Evolutionary conservation across 2,329 filamentous ascomycete genomes (phyloP).

Genomic region (Sphaerulina vaccinii): DNA sequence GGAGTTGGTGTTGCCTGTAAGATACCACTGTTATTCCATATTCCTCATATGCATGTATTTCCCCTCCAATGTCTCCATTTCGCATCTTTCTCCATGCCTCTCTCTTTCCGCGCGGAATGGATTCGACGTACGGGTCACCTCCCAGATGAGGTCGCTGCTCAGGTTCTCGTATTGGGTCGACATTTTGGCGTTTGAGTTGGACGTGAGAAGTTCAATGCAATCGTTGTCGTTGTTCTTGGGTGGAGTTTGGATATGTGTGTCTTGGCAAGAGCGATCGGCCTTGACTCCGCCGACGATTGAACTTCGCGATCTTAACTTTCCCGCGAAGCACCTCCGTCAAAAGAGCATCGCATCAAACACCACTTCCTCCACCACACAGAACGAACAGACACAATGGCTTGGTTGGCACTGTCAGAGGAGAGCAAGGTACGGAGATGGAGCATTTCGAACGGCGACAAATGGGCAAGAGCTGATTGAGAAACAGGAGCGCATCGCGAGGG

Average conservation of each 20-base stretch:
- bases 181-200: conserved; percentile 47
- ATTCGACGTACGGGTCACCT: conserved; percentile 78
- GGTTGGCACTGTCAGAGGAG: conserved; percentile 80
- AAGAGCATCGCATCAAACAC: not conserved
- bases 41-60: not conserved
- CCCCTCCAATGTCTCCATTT: not conserved
- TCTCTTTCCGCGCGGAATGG: conserved; percentile 5
- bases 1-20: conserved; percentile 77
- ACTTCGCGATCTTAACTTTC: not conserved
- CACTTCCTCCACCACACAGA: not conserved
- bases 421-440: conserved; percentile 68
- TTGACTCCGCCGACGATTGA: not conserved
- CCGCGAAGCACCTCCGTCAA: conserved; percentile 1
- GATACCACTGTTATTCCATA: conserved; percentile 3
- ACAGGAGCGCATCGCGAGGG: conserved; percentile 94
- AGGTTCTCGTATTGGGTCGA: conserved; percentile 62
- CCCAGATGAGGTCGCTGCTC: conserved; percentile 90
- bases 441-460: not conserved
- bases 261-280: conserved; percentile 8
- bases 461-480: conserved; percentile 29
- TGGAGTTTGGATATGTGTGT: not conserved
- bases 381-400: conserved; percentile 27
- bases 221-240: conserved; percentile 4
- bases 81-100: conserved; percentile 7
- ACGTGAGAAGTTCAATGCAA: conserved; percentile 5